These are phyloP conservation scores for Durusdinium trenchii DNA, from an alignment of 73 alveolate species.

Conservation along the genomic window DNA sequence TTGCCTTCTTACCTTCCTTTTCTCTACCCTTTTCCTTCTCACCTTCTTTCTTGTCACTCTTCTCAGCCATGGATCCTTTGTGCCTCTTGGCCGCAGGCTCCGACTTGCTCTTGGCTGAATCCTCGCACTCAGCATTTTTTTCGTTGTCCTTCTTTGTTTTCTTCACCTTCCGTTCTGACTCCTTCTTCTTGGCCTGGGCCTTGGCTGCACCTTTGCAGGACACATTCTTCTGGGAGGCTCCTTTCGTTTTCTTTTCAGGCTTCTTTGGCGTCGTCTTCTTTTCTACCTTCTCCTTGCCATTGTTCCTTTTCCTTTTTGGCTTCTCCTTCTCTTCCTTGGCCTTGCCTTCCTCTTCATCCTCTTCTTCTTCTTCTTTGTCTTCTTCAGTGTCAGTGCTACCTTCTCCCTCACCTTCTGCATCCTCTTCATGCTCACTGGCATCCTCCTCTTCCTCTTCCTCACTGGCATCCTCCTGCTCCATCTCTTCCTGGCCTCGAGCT, in stretches of 20 bases:
- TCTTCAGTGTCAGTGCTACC: too few relatives aligned
- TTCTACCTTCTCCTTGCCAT: too few relatives aligned
- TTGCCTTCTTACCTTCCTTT: background rate
- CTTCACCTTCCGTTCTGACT: background rate
- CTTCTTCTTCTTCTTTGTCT: background rate
- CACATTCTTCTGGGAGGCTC: too few relatives aligned
- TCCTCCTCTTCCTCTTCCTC: background rate
- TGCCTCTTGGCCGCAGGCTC: too few relatives aligned
- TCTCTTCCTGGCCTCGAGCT: background rate
- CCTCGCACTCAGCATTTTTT: too few relatives aligned
- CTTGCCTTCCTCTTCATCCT: background rate
- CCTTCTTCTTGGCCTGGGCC: background rate
- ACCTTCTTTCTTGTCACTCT: background rate
- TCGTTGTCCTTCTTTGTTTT: background rate
- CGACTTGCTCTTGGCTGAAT: too few relatives aligned
- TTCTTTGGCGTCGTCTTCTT: too few relatives aligned
- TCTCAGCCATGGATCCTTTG: too few relatives aligned
- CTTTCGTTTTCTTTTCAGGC: too few relatives aligned
- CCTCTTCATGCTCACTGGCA: background rate
- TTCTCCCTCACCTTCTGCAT: too few relatives aligned
- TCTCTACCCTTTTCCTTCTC: background rate
- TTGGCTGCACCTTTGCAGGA: too few relatives aligned
- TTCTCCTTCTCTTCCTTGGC: background rate
- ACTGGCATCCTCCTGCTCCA: background rate
- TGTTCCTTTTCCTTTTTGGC: too few relatives aligned